phyloP scores from a whole-genome alignment of 345 rosid species.

The Aethionema arabicum region DNA sequence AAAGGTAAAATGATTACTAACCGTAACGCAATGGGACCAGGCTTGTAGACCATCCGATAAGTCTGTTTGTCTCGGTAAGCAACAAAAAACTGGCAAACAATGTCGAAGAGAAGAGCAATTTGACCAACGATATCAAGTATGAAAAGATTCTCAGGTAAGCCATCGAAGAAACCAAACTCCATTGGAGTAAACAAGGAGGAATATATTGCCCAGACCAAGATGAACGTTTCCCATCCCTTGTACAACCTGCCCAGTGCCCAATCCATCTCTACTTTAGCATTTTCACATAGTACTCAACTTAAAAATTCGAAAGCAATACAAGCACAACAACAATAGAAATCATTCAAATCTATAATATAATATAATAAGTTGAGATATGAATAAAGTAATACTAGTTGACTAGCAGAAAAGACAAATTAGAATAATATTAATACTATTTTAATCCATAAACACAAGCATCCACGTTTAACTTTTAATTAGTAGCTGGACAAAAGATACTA shows the following conservation, averaged over 20 bases:
- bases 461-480: neutral
- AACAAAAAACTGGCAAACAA: slow-evolving; percentile 58
- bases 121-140: slow-evolving; percentile 76
- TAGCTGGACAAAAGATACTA: neutral
- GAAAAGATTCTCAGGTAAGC: slow-evolving; percentile 65
- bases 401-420: too few species aligned
- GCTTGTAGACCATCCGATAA: slow-evolving; percentile 56
- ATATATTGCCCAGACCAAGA: slow-evolving; percentile 78
- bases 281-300: too few species aligned
- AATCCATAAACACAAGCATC: neutral
- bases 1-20: slow-evolving; percentile 26
- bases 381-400: too few species aligned
- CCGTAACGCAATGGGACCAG: slow-evolving; percentile 58
- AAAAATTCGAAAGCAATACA: too few species aligned
- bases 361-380: too few species aligned
- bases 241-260: slow-evolving; percentile 51
- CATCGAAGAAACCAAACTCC: slow-evolving; percentile 90
- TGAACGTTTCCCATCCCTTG: slow-evolving; percentile 61
- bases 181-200: slow-evolving; percentile 84
- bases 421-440: too few species aligned
- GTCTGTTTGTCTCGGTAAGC: slow-evolving; percentile 64
- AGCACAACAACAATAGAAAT: too few species aligned
- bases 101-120: slow-evolving; percentile 71
- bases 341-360: too few species aligned
- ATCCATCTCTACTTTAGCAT: too few species aligned